Conservation (phyloP, 192 early-diverging fungal genomes). For the Diversispora epigaea region DNA sequence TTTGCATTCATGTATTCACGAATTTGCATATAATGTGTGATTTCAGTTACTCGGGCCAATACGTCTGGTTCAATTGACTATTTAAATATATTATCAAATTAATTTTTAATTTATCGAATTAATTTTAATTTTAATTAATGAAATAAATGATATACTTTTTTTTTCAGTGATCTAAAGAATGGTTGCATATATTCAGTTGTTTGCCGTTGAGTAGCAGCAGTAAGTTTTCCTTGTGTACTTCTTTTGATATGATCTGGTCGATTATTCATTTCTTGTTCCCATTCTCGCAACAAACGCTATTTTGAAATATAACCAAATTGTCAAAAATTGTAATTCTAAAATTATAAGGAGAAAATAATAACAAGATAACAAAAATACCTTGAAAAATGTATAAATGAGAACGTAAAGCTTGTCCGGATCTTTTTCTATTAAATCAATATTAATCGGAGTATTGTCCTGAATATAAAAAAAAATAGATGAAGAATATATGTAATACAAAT, state of each 20-base stretch:
- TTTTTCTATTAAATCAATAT: slow-evolving; percentile 67
- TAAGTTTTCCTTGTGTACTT: slow-evolving; percentile 76
- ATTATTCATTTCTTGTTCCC: slow-evolving; percentile 75
- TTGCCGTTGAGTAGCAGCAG: slow-evolving; percentile 80
- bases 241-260: slow-evolving; percentile 79
- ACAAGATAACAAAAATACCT: slow-evolving; percentile 35
- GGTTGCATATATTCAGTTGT: slow-evolving; percentile 87
- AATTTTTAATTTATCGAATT: not conserved
- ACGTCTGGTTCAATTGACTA: slow-evolving; percentile 78
- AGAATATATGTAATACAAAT: not conserved
- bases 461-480: not conserved
- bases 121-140: not conserved
- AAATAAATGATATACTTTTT: slow-evolving; percentile 38
- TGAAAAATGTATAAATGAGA: slow-evolving; percentile 82
- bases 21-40: slow-evolving; percentile 77
- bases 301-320: not conserved
- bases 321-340: not conserved
- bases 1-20: slow-evolving; percentile 91
- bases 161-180: slow-evolving; percentile 84
- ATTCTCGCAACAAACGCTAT: slow-evolving; percentile 75
- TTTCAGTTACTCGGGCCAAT: slow-evolving; percentile 87
- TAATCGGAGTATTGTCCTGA: slow-evolving; percentile 74
- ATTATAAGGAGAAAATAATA: not conserved
- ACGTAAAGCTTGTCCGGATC: slow-evolving; percentile 73
- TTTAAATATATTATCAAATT: not conserved